These are phyloP conservation scores for Luffa aegyptiaca DNA, from an alignment of 306 rosid species.

Conservation along the genomic window DNA sequence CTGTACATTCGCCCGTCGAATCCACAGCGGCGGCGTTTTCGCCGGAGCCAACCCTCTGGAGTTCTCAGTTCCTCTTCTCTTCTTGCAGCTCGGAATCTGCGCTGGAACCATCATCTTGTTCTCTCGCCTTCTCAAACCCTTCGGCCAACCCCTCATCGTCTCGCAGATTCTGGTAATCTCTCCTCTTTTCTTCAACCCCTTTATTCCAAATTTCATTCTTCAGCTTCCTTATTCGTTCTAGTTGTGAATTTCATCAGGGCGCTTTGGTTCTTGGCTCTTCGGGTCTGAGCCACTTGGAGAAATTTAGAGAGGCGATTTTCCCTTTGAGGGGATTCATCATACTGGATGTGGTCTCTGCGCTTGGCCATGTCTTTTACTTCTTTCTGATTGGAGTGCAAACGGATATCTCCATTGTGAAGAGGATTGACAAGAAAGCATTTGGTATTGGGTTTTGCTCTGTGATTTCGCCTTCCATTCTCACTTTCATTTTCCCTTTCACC, in stretches of 20 bases:
- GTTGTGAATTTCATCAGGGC: constrained; percentile 19
- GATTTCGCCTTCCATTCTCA: neutral
- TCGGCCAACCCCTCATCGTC: constrained; percentile 17
- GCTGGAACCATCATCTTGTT: constrained; percentile 10
- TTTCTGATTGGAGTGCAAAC: constrained; percentile 29
- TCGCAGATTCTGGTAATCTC: constrained; percentile 23
- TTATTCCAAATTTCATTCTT: neutral
- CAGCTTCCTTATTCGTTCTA: neutral
- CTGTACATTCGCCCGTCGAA: neutral
- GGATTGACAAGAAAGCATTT: constrained; percentile 10
- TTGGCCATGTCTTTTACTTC: constrained; percentile 22
- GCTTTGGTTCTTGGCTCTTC: constrained; percentile 25
- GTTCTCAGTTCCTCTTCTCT: constrained; percentile 18
- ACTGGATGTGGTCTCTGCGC: constrained; percentile 17
- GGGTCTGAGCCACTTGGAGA: constrained; percentile 8
- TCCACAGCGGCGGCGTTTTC: constrained; percentile 5
- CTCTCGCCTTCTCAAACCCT: constrained; percentile 18
- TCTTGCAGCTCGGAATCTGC: constrained; percentile 14
- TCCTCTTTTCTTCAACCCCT: neutral
- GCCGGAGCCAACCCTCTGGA: constrained; percentile 11
- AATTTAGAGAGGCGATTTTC: constrained; percentile 3
- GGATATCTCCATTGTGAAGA: constrained; percentile 12
- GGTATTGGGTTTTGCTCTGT: constrained; percentile 15
- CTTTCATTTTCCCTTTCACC: neutral
- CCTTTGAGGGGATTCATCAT: constrained; percentile 21